These are phyloP conservation scores for Pichia heedii DNA, from an alignment of 805 yeast genomes.

Conservation along the genomic window DNA sequence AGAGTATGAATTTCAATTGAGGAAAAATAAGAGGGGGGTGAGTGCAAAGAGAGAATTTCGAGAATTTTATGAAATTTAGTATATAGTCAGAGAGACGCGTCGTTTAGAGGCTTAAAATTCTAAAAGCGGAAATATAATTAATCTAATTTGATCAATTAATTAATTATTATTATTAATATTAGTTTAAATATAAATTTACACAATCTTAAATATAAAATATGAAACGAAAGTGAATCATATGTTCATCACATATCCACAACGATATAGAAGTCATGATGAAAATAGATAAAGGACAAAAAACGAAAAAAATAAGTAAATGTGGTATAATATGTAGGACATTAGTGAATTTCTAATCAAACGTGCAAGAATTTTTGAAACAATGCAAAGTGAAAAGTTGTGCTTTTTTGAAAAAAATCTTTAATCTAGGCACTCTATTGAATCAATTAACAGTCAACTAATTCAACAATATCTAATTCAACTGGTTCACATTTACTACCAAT, in stretches of 20 bases:
- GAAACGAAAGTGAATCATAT: slow-evolving; percentile 2
- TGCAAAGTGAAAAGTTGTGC: background rate
- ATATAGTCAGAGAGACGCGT: too few relatives aligned
- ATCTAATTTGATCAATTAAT: too few relatives aligned
- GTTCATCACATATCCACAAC: background rate
- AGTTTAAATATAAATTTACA: background rate
- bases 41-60: too few relatives aligned
- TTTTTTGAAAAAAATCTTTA: too few relatives aligned
- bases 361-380: background rate
- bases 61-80: too few relatives aligned
- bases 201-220: background rate
- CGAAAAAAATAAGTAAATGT: background rate
- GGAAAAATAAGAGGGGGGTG: too few relatives aligned
- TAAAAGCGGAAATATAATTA: too few relatives aligned
- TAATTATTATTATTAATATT: background rate
- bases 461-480: slow-evolving; percentile 37
- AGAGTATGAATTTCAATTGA: too few relatives aligned
- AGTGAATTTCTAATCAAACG: background rate
- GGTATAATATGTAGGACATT: too few relatives aligned
- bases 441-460: slow-evolving; percentile 35
- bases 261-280: background rate
- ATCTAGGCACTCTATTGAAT: too few relatives aligned
- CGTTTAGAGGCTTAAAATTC: too few relatives aligned
- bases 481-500: slow-evolving; percentile 38
- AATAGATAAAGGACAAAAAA: too few relatives aligned